Evolutionary conservation across 805 yeast genomes (phyloP), one percentile per base, ranked within the genome.

Genomic region (Kodamaea lidongshanica): DNA sequence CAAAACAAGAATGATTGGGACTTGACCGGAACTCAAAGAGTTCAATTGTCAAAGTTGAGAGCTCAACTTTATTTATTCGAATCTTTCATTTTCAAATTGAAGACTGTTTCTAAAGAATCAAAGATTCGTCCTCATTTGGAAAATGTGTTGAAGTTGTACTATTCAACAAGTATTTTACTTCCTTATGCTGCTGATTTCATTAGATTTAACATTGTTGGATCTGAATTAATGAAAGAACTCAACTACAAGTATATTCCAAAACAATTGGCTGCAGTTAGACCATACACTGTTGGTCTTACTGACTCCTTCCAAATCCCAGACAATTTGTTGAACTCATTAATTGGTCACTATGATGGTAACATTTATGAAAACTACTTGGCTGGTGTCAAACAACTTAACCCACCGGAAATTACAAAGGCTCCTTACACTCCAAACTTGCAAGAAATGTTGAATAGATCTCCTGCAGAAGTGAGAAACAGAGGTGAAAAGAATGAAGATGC

Each of bases 251-350:
- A 36, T 27, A 45, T 59, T 41, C 56, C 65, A 27, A 49, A 51
- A 30, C 51, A 57, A 33, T 56, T 56, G 38, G 32, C 44, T n/a
- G 54, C 47, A 30, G 30, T 65, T 32, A 60, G 70, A 47, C 68
- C 68, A 12, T 52, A 59, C 36, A 61, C 50, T 26, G 49, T 65
- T 34, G 56, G 63, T 7, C 59, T 56, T 37, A 63, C 67, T 18
- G 70, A 65, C 41, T 49, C 69, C 12, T 64, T 65, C 61, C 61
- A 58, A 52, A 53, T 52, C 48, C 48, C 68, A 6, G 70, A 65
- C 42, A 60, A 54, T 61, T 35, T 64, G 41, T 48, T 64, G 32
- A 61, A 62, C 50, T 55, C 70, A 5, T 56, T 61, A 18, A 52
- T 65, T 30, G 70, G 67, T 29, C 52, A 52, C 36, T 64, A 56